Percentiles rank a stretch among this genome's conserved stretches.
These are phyloP conservation scores for Dacryopinax spathularia DNA, from an alignment of 768 basidiomycete genomes.

Conservation along the genomic window DNA sequence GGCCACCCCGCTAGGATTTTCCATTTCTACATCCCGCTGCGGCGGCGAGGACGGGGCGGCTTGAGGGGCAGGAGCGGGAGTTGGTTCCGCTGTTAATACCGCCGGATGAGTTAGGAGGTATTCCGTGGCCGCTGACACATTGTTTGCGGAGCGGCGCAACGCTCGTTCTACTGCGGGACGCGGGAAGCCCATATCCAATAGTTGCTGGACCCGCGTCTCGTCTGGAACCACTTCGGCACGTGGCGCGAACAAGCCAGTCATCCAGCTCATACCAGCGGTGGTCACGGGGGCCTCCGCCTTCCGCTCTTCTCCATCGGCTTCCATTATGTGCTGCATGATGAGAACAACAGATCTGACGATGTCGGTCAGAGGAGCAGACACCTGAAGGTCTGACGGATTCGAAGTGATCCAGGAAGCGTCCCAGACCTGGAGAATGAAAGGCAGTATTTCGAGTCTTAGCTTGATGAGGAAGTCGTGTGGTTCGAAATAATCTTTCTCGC, in stretches of 20 bases:
- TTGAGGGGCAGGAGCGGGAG: neutral
- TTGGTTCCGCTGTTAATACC: slow-evolving; percentile 23
- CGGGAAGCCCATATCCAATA: slow-evolving; percentile 95
- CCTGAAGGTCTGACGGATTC: neutral
- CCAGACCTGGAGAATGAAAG: slow-evolving; percentile 61
- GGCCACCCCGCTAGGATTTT: slow-evolving; percentile 17
- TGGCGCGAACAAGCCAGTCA: neutral
- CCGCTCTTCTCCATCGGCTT: slow-evolving; percentile 64
- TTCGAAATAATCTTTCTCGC: slow-evolving; percentile 67
- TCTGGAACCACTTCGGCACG: slow-evolving; percentile 38
- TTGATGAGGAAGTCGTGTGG: slow-evolving; percentile 76
- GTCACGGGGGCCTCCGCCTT: slow-evolving; percentile 34
- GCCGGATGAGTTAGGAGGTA: slow-evolving; percentile 70
- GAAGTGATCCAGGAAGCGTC: slow-evolving; percentile 60
- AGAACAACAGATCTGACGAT: slow-evolving; percentile 64
- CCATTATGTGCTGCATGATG: slow-evolving; percentile 64
- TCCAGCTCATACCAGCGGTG: slow-evolving; percentile 8
- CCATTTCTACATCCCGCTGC: slow-evolving; percentile 22
- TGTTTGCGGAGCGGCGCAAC: slow-evolving; percentile 70
- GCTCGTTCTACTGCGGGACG: slow-evolving; percentile 78
- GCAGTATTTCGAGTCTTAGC: slow-evolving; percentile 55
- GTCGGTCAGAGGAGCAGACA: slow-evolving; percentile 45
- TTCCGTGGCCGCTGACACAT: slow-evolving; percentile 78
- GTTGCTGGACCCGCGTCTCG: slow-evolving; percentile 62
- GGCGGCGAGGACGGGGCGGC: slow-evolving; percentile 16